Evolutionary conservation across 129 eudicot genomes (phyloP).

Genomic region (Heracleum sosnowskyi): DNA sequence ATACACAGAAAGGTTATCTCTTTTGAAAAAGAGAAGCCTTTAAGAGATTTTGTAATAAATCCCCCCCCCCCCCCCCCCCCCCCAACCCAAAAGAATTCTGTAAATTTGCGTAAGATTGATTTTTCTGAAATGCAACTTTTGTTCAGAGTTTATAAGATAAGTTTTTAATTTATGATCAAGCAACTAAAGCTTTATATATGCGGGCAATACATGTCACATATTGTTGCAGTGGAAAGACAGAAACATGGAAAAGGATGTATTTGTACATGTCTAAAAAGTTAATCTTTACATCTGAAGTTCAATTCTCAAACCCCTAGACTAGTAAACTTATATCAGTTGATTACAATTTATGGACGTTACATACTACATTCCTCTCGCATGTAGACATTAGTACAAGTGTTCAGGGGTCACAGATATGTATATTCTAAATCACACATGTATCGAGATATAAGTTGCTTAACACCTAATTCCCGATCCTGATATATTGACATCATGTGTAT

Average conservation of each 20-base stretch:
- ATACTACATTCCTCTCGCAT: neutral
- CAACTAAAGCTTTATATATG: neutral
- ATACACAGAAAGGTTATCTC: too few relatives aligned
- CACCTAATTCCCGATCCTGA: neutral
- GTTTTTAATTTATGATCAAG: neutral
- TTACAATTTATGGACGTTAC: neutral
- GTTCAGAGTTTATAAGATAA: neutral
- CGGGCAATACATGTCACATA: neutral
- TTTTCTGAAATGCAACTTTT: neutral
- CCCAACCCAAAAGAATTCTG: too few relatives aligned
- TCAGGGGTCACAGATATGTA: neutral
- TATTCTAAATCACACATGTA: neutral
- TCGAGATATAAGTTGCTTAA: neutral
- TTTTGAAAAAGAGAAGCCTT: too few relatives aligned
- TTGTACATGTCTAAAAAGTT: neutral
- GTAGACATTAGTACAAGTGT: neutral
- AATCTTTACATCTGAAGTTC: neutral
- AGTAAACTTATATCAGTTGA: neutral
- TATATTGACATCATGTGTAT: neutral
- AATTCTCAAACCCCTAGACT: neutral
- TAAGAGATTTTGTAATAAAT: too few relatives aligned
- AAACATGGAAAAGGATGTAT: neutral
- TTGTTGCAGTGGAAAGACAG: neutral
- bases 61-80: too few relatives aligned
- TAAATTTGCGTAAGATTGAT: too few relatives aligned